A percentile compares a stretch with the other conserved stretches of the same genome.
These are phyloP conservation scores for Taphrina sp. DNA, from an alignment of 1,139 yeast species.

Conservation along the genomic window DNA sequence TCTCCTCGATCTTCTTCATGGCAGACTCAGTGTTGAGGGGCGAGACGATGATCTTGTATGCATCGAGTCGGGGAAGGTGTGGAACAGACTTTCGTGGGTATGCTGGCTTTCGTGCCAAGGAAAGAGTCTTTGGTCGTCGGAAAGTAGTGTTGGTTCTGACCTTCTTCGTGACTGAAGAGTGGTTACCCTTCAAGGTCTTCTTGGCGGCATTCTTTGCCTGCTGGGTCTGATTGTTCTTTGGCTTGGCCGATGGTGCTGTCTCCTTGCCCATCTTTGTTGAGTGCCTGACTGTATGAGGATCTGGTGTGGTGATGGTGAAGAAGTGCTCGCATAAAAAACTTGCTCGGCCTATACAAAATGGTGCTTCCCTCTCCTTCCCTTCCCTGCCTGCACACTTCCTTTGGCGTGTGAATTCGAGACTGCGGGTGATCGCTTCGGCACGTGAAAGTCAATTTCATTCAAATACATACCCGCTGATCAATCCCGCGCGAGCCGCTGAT, in stretches of 20 bases:
- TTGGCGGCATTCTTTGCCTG: constrained; percentile 97
- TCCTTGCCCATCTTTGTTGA: constrained; percentile 24
- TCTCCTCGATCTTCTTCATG: constrained; percentile 99
- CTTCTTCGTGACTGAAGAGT: constrained; percentile 85
- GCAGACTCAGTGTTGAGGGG: constrained; percentile 99
- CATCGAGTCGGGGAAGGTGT: constrained; percentile 95
- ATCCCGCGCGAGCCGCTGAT: too few relatives aligned
- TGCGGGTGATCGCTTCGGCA: too few relatives aligned
- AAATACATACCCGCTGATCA: too few relatives aligned
- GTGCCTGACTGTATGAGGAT: too few relatives aligned
- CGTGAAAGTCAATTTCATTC: too few relatives aligned
- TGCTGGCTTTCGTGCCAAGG: constrained; percentile 90
- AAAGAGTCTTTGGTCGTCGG: constrained; percentile 96
- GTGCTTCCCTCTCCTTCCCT: too few relatives aligned
- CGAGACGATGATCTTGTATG: constrained; percentile 88
- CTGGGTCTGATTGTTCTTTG: constrained; percentile 24
- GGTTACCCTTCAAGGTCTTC: constrained; percentile 97
- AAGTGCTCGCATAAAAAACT: too few relatives aligned
- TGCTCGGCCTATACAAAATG: too few relatives aligned
- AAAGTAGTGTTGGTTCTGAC: constrained; percentile 93
- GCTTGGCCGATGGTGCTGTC: constrained; percentile 19
- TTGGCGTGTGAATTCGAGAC: too few relatives aligned
- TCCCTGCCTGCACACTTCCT: too few relatives aligned
- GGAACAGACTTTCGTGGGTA: constrained; percentile 96
- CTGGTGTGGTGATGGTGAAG: too few relatives aligned